Base-by-base conservation (phyloP, 305 asterid species). In the Fraxinus greggii region DNA sequence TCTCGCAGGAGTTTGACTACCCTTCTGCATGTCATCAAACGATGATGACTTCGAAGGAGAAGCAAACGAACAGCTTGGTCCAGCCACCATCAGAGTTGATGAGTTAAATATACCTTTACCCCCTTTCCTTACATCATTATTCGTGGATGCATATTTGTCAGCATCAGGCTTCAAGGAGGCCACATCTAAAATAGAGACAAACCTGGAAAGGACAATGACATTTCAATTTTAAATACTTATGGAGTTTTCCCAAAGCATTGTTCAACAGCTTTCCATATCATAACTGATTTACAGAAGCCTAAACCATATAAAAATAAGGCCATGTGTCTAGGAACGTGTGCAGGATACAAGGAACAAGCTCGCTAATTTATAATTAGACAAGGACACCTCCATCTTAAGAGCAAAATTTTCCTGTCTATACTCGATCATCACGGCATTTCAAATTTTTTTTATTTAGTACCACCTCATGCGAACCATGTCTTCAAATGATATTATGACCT, bases 21-120 rank as follows among this genome's bases (percentile, higher is more conserved):
- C 72, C 81, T 76, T 86, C 31, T 79, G 86, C 83, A 83, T 88
- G 77, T 83, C 85, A 80, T 80, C 81, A 61, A 76, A 29, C 73
- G 84, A 86, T 77, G 86, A 75, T 76, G 90, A 63, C 76, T 81
- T 87, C 31, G 51, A 59, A 78, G 83, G 81, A 85, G 83, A 80
- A 78, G 84, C 83, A 77, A 92, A 83, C 36, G 89, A 82, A 87
- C 83, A 76, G 88, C 90, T 86, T 79, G 94, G 87, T 85, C 92
- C 92, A 85, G 93, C 84, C 86, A 94, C 97, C 98, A 93, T 96
- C 86, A 91, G 92, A 12, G 98, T 94, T 77, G 98, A 87, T 45
- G 97, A 86, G 89, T 88, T 89, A 88, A 96, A 96, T 83, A 96
- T 82, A 69, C 89, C 89, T 80, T 81, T 88, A 63, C 86, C 85